These are phyloP conservation scores for Pyronema domesticum DNA, from an alignment of 495 filamentous ascomycete species.

Conservation along the genomic window DNA sequence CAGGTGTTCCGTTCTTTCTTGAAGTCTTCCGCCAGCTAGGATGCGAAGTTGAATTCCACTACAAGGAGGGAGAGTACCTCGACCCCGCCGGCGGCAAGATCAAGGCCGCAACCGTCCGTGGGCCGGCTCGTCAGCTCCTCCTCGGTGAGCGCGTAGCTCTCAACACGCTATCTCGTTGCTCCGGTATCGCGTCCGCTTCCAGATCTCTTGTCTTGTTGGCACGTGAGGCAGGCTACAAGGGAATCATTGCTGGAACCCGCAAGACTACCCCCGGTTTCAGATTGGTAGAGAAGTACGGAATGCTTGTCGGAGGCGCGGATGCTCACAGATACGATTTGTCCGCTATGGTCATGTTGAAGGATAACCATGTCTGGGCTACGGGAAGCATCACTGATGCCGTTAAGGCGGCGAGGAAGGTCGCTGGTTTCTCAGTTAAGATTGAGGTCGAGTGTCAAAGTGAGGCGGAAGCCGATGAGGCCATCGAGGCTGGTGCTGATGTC, in stretches of 20 bases:
- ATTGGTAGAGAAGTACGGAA: slow-evolving; percentile 93
- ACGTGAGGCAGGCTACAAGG: slow-evolving; percentile 49
- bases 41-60: slow-evolving; percentile 79
- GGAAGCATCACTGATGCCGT: slow-evolving; percentile 73
- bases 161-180: slow-evolving; percentile 81
- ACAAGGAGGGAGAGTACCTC: slow-evolving; percentile 53
- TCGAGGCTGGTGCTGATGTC: slow-evolving; percentile 77
- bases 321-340: slow-evolving; percentile 80
- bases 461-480: slow-evolving; percentile 76
- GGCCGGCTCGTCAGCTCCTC: slow-evolving; percentile 69
- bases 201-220: slow-evolving; percentile 33
- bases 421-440: slow-evolving; percentile 79
- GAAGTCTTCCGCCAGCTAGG: slow-evolving; percentile 81
- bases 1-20: slow-evolving; percentile 86
- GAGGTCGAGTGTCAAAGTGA: slow-evolving; percentile 88
- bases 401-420: slow-evolving; percentile 60
- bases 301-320: slow-evolving; percentile 83
- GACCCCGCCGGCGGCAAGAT: slow-evolving; percentile 38
- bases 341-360: slow-evolving; percentile 95
- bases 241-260: slow-evolving; percentile 79
- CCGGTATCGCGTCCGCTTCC: slow-evolving; percentile 61
- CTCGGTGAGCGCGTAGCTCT: slow-evolving; percentile 85
- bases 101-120: slow-evolving; percentile 61
- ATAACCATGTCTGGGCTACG: slow-evolving; percentile 89
- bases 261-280: slow-evolving; percentile 96